Percentiles rank a stretch among this genome's conserved stretches.
phyloP scores from a whole-genome alignment of 805 yeast species.

The Hanseniaspora clermontiae region DNA sequence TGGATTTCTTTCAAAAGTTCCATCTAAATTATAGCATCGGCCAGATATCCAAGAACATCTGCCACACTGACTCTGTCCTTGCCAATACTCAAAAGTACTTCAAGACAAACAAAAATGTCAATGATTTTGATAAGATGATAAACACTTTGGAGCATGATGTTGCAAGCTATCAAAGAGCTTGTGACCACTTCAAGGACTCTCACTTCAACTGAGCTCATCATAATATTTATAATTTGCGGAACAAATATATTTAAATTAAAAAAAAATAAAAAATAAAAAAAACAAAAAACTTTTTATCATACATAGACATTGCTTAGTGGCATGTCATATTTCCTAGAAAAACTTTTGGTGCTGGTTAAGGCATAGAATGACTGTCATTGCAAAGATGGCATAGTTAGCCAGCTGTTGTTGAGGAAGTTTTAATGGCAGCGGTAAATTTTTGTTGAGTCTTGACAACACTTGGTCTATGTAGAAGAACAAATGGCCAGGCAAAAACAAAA shows the following conservation, averaged over 20 bases:
- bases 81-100: neutral
- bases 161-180: neutral
- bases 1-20: neutral
- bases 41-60: neutral
- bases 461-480: neutral
- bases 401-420: neutral
- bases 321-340: neutral
- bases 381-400: neutral
- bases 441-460: neutral
- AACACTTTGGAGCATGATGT: neutral
- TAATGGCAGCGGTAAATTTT: neutral
- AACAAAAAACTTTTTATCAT: neutral
- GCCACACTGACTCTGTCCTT: neutral
- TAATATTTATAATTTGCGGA: neutral
- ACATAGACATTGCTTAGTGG: neutral
- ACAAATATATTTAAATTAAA: neutral
- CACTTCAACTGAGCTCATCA: neutral
- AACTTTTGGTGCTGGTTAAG: neutral
- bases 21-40: neutral
- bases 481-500: slow-evolving; percentile 4
- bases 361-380: neutral
- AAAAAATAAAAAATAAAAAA: neutral
- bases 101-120: neutral
- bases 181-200: neutral
- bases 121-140: neutral